Evolutionary conservation across 192 early-diverging fungal species (phyloP).

Genomic region (Diversispora eburnea): DNA sequence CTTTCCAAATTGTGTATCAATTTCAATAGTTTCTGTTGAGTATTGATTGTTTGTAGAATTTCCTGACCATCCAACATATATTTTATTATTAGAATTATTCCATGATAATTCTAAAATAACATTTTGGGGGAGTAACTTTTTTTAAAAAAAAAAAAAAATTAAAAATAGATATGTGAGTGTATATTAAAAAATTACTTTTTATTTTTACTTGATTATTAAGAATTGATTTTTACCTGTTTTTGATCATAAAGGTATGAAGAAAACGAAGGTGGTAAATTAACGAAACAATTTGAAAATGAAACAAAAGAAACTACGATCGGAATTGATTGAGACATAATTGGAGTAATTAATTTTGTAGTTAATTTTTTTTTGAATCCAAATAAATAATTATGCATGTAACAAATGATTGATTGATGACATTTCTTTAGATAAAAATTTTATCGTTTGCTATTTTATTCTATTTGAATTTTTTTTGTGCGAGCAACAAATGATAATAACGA

Average conservation of each 20-base stretch:
- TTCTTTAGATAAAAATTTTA: too few relatives aligned
- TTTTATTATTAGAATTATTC: slow-evolving; percentile 42
- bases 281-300: background rate
- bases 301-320: background rate
- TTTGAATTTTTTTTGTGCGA: too few relatives aligned
- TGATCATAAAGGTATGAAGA: background rate
- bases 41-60: slow-evolving; percentile 14
- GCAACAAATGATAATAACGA: too few relatives aligned
- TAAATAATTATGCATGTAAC: background rate
- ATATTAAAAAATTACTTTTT: background rate
- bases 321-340: background rate
- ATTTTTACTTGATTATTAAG: background rate
- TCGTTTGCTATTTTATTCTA: too few relatives aligned
- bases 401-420: background rate
- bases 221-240: background rate
- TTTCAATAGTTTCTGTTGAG: slow-evolving; percentile 54
- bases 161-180: background rate
- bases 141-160: slow-evolving; percentile 2
- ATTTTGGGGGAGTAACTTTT: slow-evolving; percentile 42
- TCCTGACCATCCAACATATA: slow-evolving; percentile 69
- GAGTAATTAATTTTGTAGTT: too few relatives aligned
- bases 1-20: slow-evolving; percentile 67
- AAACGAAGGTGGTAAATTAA: background rate
- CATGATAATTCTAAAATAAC: slow-evolving; percentile 56
- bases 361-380: background rate